Conservation (phyloP, 1,284 basidiomycete genomes). For the Leccinum solheimii region DNA sequence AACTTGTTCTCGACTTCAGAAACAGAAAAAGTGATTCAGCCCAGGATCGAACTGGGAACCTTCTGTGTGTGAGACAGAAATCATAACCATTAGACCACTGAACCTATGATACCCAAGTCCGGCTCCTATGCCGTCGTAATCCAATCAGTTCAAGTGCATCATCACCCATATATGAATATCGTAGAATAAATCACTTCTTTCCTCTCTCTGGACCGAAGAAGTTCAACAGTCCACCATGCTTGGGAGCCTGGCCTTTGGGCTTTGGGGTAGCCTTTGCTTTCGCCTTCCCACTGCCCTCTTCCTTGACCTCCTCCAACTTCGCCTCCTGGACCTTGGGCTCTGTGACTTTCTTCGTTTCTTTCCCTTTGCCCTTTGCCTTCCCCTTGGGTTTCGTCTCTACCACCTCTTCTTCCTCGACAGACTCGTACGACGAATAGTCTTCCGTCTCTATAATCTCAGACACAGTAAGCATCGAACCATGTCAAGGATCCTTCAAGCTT, state of each 20-base stretch:
- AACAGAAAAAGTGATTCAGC: conserved; percentile 38
- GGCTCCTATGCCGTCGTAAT: not conserved
- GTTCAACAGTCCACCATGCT: conserved; percentile 34
- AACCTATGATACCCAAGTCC: conserved; percentile 19
- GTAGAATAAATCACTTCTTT: conserved; percentile 25
- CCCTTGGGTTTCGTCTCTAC: conserved; percentile 23
- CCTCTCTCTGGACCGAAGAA: conserved; percentile 35
- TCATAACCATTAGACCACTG: conserved; percentile 40
- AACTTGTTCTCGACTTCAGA: too few relatives aligned
- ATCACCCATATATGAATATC: not conserved
- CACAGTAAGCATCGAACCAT: not conserved
- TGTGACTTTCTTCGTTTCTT: conserved; percentile 32
- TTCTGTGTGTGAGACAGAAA: conserved; percentile 51
- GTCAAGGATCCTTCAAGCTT: not conserved
- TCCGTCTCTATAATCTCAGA: conserved; percentile 53
- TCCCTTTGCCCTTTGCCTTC: conserved; percentile 12
- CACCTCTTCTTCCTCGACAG: conserved; percentile 61
- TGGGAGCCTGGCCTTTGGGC: conserved; percentile 21
- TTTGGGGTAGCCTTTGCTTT: conserved; percentile 23
- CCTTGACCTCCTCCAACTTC: conserved; percentile 12
- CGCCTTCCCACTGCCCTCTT: conserved; percentile 17
- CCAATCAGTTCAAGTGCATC: not conserved
- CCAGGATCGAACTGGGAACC: conserved; percentile 51
- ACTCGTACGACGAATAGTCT: conserved; percentile 79
- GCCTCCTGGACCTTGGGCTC: conserved; percentile 34